Evolutionary conservation across 495 filamentous ascomycete species (phyloP), one percentile per base, ranked within the genome.

Genomic region (Penicillium arizonense): DNA sequence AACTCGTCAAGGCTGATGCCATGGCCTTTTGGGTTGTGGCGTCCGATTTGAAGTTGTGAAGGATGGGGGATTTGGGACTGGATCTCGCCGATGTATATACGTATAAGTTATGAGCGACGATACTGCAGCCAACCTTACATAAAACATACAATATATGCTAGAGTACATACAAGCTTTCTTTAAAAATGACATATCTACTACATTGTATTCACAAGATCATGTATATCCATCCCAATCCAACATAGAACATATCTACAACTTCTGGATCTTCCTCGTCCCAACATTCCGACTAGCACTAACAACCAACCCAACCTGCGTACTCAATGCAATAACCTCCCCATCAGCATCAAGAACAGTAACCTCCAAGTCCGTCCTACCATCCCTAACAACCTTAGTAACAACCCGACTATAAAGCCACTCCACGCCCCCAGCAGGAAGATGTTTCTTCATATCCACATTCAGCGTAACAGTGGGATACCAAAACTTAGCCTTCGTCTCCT

Each of bases 381-480:
- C 77, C 37, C 73, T 69, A 20, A 89, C 80, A 69, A 75, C 66
- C 66, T 81, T 86, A 0, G 77, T 74, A 33, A 75, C 68, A 8
- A 84, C 67, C 33, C 86, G 75, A 48, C 77, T 71, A 61, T 81
- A 84, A 43, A 91, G 60, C 86, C 86, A 89, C 56, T 87, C 77
- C 35, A 78, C 79, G 0, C 86, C 85, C 23, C 71, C 71, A 13
- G 66, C 63, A 5, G 84, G 84, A 40, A 89, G 65, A 13, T 67
- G 59, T 58, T 81, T 82, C 71, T 90, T 89, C 43, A 86, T 68
- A 55, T 90, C 86, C 23, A 90, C 53, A 54, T 83, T 84, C 66
- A 90, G 67, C 18, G 86, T 75, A 13, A 94, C 68, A 3, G 89
- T 95, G 0, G 88, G 89, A 70, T 91, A 93, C 90, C 90, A 93